Conservation (phyloP, 2,329 filamentous ascomycete genomes). For the Aspergillus pseudonomiae region DNA sequence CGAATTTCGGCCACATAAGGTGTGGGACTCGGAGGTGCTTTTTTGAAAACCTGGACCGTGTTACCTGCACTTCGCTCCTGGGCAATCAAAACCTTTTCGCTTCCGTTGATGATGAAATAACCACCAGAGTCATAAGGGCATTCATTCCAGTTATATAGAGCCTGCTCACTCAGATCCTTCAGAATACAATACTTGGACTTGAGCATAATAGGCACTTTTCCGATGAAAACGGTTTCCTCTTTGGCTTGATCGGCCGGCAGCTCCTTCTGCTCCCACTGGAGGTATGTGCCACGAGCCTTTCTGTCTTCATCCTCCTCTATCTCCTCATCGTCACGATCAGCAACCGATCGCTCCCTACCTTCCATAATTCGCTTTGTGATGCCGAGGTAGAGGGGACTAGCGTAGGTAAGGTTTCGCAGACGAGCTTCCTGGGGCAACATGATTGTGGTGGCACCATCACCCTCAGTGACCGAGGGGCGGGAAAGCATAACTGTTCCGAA, state of each 20-base stretch:
- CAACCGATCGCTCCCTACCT: constrained; percentile 74
- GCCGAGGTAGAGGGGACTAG: constrained; percentile 85
- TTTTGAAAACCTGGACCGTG: constrained; percentile 99
- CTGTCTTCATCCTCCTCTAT: constrained; percentile 57
- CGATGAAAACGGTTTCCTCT: constrained; percentile 81
- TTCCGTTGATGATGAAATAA: constrained; percentile 99
- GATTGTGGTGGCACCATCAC: constrained; percentile 82
- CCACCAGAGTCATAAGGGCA: constrained; percentile 98
- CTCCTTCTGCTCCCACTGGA: constrained; percentile 53
- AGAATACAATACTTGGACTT: constrained; percentile 95
- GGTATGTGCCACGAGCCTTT: constrained; percentile 45
- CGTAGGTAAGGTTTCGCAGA: constrained; percentile 92
- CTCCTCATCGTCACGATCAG: constrained; percentile 66
- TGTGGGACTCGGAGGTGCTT: constrained; percentile 87
- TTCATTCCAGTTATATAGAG: constrained; percentile 89
- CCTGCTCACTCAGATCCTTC: constrained; percentile 78
- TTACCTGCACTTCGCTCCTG: constrained; percentile 97
- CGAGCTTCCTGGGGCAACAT: constrained; percentile 94
- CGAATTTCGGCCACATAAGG: constrained; percentile 95
- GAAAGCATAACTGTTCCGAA: constrained; percentile 90
- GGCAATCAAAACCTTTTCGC: constrained; percentile 96
- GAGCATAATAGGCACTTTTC: constrained; percentile 96
- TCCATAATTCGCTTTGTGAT: constrained; percentile 84
- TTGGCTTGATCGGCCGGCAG: constrained; percentile 56
- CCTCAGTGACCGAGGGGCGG: constrained; percentile 87